Percentiles rank a stretch among this genome's conserved stretches.
These are phyloP conservation scores for Ophiostoma novo-ulmi DNA, from an alignment of 2,329 filamentous ascomycete species.

Conservation along the genomic window DNA sequence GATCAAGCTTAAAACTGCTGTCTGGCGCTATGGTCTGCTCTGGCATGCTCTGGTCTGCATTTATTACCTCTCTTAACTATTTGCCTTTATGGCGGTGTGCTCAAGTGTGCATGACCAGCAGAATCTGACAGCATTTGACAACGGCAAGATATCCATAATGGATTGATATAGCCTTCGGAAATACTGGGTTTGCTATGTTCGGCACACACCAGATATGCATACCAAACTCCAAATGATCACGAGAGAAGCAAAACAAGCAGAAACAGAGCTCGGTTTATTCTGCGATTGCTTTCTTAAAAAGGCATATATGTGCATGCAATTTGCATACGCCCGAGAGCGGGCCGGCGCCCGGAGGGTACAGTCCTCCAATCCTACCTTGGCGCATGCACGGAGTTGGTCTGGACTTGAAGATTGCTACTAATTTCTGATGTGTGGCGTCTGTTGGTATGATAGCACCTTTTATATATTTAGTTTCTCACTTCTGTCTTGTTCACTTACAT, in stretches of 20 bases:
- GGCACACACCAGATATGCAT: not conserved
- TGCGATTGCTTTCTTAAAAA: not conserved
- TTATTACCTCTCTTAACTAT: not conserved
- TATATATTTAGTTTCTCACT: not conserved
- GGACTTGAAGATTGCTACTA: not conserved
- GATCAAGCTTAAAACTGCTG: not conserved
- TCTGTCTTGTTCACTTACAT: not conserved
- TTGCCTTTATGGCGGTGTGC: not conserved
- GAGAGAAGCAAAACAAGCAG: not conserved
- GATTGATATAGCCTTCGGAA: not conserved
- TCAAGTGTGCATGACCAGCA: not conserved
- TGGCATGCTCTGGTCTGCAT: not conserved
- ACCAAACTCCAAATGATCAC: not conserved
- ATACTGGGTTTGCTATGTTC: not conserved
- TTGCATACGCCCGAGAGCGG: constrained; percentile 7
- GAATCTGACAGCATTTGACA: not conserved
- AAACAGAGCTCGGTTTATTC: not conserved
- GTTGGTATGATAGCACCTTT: not conserved
- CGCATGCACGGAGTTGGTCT: not conserved
- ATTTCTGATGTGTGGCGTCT: not conserved
- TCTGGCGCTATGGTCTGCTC: not conserved
- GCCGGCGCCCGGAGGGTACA: not conserved
- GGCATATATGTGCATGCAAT: not conserved
- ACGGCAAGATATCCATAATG: not conserved
- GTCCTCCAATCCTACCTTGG: constrained; percentile 4